Conservation (phyloP, 345 rosid species). For the Eucalyptus dawsonii region DNA sequence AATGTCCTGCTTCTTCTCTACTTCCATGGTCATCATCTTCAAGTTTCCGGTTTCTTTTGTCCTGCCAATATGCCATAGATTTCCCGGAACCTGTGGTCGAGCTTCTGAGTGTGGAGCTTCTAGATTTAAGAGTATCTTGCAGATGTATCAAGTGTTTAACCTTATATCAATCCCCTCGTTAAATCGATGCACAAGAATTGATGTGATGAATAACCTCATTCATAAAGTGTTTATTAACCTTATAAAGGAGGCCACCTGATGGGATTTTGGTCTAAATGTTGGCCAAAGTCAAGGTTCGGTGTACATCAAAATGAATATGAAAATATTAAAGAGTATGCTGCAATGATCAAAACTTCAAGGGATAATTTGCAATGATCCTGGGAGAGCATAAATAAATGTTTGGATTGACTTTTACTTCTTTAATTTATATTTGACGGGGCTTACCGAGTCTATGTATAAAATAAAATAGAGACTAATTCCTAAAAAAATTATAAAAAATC, state of each 20-base stretch:
- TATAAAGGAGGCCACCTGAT: not conserved
- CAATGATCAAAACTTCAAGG: no score
- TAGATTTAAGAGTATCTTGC: not conserved
- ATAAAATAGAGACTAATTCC: not conserved
- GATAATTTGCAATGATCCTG: no score
- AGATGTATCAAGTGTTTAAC: not conserved
- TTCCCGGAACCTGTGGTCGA: not conserved
- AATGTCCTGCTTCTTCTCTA: not conserved
- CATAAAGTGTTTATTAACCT: not conserved
- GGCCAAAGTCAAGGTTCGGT: no score
- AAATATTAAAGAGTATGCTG: no score
- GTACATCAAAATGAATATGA: no score
- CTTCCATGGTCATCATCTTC: not conserved
- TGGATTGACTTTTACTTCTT: no score
- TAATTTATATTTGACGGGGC: no score
- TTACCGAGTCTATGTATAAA: no score
- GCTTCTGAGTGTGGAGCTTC: not conserved
- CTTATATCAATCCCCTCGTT: not conserved
- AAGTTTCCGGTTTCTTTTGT: not conserved
- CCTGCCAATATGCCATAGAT: not conserved
- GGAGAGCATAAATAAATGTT: no score
- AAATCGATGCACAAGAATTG: not conserved
- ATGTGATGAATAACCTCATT: not conserved
- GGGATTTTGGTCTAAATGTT: not conserved
- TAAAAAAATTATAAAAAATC: not conserved